Base-by-base conservation (phyloP, 2,329 filamentous ascomycete genomes). In the Coniosporium tulheliwenetii region DNA sequence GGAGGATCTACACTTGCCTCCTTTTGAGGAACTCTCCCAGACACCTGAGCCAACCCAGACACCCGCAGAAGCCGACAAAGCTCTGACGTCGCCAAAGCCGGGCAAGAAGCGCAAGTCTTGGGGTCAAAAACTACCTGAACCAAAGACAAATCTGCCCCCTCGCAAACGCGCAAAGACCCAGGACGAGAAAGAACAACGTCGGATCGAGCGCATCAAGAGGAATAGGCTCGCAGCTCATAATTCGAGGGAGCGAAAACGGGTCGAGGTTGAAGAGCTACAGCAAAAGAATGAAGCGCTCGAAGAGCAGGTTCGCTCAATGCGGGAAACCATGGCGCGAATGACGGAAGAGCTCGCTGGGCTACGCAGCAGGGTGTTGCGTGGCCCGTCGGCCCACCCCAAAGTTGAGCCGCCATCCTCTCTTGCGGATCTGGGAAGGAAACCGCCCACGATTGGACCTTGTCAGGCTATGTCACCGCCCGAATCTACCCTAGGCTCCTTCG, bases 101-200 rank as follows among this genome's bases (percentile, higher is more conserved):
- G 66, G 72, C 31, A 95, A 95, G 76, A 95, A 95, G 76, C 74
- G 91, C 54, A 98, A 96, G 67, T 96, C 91, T 38, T 98, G 91
- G 91, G 91, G 91, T 39, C 91, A 98, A 63, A 85, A 93, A 59
- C 77, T 96, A 34, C 91, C 91, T 13, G 85, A 93, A 57, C 91
- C 91, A 36, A 96, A 95, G 73, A 96, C 91, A 30, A 93, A 89
- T 56, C 77, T 96, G 7, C 89, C 89, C 45, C 89, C 89, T 33
- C 80, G 87, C 50, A 98, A 98, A 76, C 85, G 91, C 46, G 91
- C 91, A 52, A 98, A 96, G 74, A 98, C 91, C 2, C 89, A 93
- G 54, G 91, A 95, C 55, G 91, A 98, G 64, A 98, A 98, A 67
- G 91, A 96, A 65, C 91, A 98, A 63, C 82, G 91, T 36, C 83